Conservation (phyloP, 202 grass and related monocot species). For the Elaeis oleifera region DNA sequence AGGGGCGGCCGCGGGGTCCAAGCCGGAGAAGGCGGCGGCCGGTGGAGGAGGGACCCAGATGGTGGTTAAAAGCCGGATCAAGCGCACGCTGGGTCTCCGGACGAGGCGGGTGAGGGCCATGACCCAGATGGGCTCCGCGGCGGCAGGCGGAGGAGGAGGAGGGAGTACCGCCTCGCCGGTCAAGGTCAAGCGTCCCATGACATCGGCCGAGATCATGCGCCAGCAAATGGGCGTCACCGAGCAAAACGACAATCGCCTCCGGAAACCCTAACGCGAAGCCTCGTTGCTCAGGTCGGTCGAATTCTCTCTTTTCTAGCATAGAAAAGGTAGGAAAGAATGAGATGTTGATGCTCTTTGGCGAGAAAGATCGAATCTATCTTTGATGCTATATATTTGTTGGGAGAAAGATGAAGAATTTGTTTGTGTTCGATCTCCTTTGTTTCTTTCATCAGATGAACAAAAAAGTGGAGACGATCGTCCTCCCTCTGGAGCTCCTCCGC, state of each 20-base stretch:
- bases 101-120: constrained; percentile 28
- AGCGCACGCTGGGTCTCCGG: constrained; percentile 38
- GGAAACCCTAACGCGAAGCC: constrained; percentile 40
- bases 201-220: constrained; percentile 22
- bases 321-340: too few relatives aligned
- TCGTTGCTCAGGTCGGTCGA: constrained; percentile 21
- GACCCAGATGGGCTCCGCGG: constrained; percentile 15
- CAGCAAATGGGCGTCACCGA: constrained; percentile 20
- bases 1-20: background rate
- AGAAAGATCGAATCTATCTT: too few relatives aligned
- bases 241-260: constrained; percentile 32
- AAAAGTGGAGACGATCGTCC: constrained; percentile 39
- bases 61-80: constrained; percentile 46
- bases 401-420: background rate
- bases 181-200: constrained; percentile 5
- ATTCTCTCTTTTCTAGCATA: background rate
- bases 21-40: background rate
- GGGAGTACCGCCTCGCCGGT: constrained; percentile 13
- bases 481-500: constrained; percentile 60
- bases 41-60: constrained; percentile 29
- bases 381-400: background rate
- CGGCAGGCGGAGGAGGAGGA: constrained; percentile 7
- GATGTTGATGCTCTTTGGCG: too few relatives aligned
- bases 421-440: background rate
- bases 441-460: constrained; percentile 31